A percentile compares a stretch with the other conserved stretches of the same genome.
Evolutionary conservation across 352 stramenopile species (phyloP).

Genomic region (Thalassiosira ordinaria): DNA sequence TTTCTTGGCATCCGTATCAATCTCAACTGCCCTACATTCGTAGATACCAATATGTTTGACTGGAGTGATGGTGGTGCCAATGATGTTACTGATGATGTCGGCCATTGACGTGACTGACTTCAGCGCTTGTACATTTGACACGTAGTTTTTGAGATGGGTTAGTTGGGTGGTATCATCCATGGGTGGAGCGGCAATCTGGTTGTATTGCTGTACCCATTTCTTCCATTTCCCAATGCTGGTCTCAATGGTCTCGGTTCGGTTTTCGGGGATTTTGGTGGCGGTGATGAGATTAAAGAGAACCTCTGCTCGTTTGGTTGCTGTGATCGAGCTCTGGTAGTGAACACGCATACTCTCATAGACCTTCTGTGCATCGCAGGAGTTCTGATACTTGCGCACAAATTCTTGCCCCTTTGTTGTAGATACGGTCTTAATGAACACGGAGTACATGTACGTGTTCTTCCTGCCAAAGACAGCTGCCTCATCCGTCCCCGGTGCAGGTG

Average conservation of each 20-base stretch:
- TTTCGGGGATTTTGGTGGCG: not conserved
- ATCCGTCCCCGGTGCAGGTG: no score
- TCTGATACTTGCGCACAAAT: not conserved
- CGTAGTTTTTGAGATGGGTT: not conserved
- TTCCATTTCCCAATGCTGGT: not conserved
- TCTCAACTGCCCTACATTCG: no score
- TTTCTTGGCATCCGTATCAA: no score
- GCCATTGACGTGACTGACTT: no score
- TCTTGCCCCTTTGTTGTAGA: not conserved
- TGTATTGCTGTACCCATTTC: not conserved
- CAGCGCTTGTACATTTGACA: no score
- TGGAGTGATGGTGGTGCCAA: no score
- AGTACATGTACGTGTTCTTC: not conserved
- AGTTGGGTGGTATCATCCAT: not conserved
- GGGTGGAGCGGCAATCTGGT: not conserved
- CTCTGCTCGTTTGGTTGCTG: not conserved
- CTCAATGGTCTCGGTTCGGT: not conserved
- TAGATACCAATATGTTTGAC: no score
- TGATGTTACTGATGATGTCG: not conserved
- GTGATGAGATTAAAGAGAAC: not conserved
- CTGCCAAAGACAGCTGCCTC: not conserved
- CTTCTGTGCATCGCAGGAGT: not conserved
- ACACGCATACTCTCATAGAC: not conserved
- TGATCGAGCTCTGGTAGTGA: not conserved
- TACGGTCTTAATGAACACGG: not conserved